These are phyloP conservation scores for Fusarium buharicum DNA, from an alignment of 2,329 filamentous ascomycete species.

Conservation along the genomic window DNA sequence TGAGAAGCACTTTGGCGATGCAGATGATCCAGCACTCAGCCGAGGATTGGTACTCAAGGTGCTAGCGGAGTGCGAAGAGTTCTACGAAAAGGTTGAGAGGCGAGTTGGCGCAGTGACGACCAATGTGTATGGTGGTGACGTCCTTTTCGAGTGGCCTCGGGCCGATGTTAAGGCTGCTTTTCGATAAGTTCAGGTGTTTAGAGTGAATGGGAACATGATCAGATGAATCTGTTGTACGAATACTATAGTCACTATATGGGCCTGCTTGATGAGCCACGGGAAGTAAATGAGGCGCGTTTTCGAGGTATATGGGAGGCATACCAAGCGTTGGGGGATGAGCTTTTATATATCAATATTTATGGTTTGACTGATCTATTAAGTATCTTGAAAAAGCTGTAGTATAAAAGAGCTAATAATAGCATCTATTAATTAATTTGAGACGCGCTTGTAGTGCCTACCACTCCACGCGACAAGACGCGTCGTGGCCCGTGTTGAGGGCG, in stretches of 20 bases:
- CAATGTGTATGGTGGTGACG: conserved; percentile 72
- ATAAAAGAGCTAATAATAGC: conserved; percentile 9
- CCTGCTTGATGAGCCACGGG: conserved; percentile 22
- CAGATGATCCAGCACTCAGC: conserved; percentile 76
- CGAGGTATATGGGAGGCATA: conserved; percentile 17
- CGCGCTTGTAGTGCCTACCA: neutral
- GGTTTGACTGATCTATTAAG: neutral
- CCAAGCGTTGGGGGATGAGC: conserved; percentile 12
- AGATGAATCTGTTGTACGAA: conserved; percentile 36
- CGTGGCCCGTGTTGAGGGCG: too few species aligned
- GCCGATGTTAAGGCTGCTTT: conserved; percentile 71
- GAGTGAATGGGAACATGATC: conserved; percentile 28
- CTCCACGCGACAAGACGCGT: conserved; percentile 45
- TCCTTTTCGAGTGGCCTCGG: conserved; percentile 73
- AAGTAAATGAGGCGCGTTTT: conserved; percentile 30
- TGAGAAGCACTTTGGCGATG: conserved; percentile 96
- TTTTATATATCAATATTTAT: conserved; percentile 28
- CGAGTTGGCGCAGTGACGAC: conserved; percentile 69
- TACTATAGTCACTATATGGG: conserved; percentile 25
- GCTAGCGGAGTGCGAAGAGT: conserved; percentile 69
- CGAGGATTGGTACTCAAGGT: conserved; percentile 67
- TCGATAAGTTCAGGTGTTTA: conserved; percentile 37
- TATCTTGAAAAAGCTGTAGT: neutral
- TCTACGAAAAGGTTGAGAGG: conserved; percentile 70
- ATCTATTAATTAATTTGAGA: neutral